Percentiles rank a stretch among this genome's conserved stretches.
phyloP scores from a whole-genome alignment of 2,329 filamentous ascomycete species.

The Drechslera avenae region DNA sequence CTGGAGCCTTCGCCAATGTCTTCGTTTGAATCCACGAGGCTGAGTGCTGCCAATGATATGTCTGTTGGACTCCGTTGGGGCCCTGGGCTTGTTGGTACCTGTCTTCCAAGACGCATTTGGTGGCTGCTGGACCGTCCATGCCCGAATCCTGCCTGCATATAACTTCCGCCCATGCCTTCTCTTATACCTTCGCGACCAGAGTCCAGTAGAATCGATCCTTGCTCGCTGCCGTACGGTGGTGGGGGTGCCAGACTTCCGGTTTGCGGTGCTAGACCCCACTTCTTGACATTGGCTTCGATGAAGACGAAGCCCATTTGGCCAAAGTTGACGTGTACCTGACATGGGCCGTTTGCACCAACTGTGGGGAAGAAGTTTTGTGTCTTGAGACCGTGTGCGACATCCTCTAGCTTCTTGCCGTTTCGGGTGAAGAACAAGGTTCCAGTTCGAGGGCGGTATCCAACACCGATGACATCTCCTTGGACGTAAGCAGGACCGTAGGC shows the following conservation, averaged over 20 bases:
- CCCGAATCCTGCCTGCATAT: constrained; percentile 55
- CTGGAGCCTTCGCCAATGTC: constrained; percentile 77
- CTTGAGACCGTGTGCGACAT: constrained; percentile 90
- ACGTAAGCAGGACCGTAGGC: constrained; percentile 82
- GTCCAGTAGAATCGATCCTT: constrained; percentile 93
- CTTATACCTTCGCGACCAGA: constrained; percentile 66
- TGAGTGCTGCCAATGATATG: constrained; percentile 88
- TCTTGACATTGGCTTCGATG: constrained; percentile 99
- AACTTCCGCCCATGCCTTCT: constrained; percentile 58
- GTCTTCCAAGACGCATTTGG: constrained; percentile 71
- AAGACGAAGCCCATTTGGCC: constrained; percentile 98
- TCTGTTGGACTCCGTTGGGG: constrained; percentile 91
- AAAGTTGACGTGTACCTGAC: constrained; percentile 93
- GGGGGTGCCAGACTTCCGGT: constrained; percentile 93
- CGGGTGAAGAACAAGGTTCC: constrained; percentile 97
- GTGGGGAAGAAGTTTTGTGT: constrained; percentile 97
- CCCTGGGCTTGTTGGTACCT: constrained; percentile 80
- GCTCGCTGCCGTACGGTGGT: constrained; percentile 94
- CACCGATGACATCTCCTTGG: constrained; percentile 94
- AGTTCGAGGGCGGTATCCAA: constrained; percentile 91
- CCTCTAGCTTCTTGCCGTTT: constrained; percentile 96
- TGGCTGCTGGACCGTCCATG: constrained; percentile 78
- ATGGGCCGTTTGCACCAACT: constrained; percentile 93
- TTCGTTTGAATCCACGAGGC: constrained; percentile 68
- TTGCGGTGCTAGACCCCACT: constrained; percentile 96